Percentiles rank a stretch among this genome's conserved stretches.
phyloP scores from a whole-genome alignment of 2,329 filamentous ascomycete species.

The Penicillium sp. region DNA sequence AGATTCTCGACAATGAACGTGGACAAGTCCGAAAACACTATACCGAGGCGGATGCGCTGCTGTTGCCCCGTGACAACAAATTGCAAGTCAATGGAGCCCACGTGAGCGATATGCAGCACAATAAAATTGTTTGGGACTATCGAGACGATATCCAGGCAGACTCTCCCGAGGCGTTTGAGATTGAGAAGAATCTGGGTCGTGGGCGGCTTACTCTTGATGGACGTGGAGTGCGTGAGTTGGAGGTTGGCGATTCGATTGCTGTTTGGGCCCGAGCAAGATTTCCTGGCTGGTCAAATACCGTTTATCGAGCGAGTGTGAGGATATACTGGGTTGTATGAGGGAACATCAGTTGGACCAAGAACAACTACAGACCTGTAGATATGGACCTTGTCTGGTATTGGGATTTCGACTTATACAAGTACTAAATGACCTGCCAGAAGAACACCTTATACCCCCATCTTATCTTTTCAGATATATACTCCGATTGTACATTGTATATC shows the following conservation, averaged over 20 bases:
- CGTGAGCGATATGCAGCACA: constrained; percentile 20
- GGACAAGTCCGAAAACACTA: constrained; percentile 17
- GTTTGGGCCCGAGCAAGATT: constrained; percentile 43
- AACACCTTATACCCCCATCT: neutral
- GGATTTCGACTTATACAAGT: neutral
- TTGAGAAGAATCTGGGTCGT: constrained; percentile 33
- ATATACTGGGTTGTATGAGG: constrained; percentile 41
- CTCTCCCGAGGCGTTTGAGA: constrained; percentile 34
- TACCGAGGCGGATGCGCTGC: constrained; percentile 26
- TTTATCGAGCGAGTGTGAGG: constrained; percentile 31
- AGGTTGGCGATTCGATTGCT: constrained; percentile 39
- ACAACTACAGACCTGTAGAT: neutral
- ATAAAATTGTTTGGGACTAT: constrained; percentile 39
- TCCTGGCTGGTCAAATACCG: constrained; percentile 38
- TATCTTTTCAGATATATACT: neutral
- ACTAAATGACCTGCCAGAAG: too few species aligned
- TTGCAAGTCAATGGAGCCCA: constrained; percentile 35
- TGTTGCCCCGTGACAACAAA: constrained; percentile 31
- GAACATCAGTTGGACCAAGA: neutral
- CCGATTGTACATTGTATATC: neutral
- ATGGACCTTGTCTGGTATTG: neutral
- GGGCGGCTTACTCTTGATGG: constrained; percentile 39
- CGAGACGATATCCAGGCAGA: constrained; percentile 32
- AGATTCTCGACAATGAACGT: constrained; percentile 18
- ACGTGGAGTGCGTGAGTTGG: constrained; percentile 34